Evolutionary conservation across 495 filamentous ascomycete genomes (phyloP).

Genomic region (Penicillium riverlandense): DNA sequence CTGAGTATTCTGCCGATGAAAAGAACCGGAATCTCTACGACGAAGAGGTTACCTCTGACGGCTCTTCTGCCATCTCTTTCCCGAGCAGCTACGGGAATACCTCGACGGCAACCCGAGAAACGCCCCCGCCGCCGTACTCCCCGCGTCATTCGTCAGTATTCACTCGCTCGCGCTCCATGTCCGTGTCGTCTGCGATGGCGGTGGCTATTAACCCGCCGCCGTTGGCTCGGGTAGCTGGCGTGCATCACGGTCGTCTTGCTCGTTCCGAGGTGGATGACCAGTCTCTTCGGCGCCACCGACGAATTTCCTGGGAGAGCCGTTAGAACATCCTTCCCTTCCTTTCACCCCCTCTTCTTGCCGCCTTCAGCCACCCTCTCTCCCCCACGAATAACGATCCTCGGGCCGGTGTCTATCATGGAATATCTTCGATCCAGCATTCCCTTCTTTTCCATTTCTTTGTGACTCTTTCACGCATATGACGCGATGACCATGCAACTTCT

Average conservation of each 20-base stretch:
- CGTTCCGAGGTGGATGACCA: slow-evolving; percentile 18
- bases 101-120: slow-evolving; percentile 40
- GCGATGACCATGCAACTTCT: slow-evolving; percentile 6
- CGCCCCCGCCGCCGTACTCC: slow-evolving; percentile 40
- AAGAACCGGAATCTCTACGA: slow-evolving; percentile 25
- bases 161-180: slow-evolving; percentile 27
- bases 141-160: slow-evolving; percentile 21
- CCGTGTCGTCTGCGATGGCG: slow-evolving; percentile 24
- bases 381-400: neutral
- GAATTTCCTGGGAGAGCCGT: slow-evolving; percentile 28
- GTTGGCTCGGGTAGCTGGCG: slow-evolving; percentile 16
- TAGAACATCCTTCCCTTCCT: slow-evolving; percentile 1
- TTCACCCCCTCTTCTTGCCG: neutral
- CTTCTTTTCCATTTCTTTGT: neutral
- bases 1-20: slow-evolving; percentile 17
- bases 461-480: slow-evolving; percentile 9
- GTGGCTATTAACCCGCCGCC: slow-evolving; percentile 17
- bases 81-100: slow-evolving; percentile 43
- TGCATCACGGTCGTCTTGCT: slow-evolving; percentile 9
- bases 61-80: slow-evolving; percentile 37
- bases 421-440: neutral
- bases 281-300: slow-evolving; percentile 18
- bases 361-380: neutral
- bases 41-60: slow-evolving; percentile 30
- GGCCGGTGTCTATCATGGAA: neutral